phyloP scores from a whole-genome alignment of 2,329 filamentous ascomycete species.

The Sordariomycetes sp. region DNA sequence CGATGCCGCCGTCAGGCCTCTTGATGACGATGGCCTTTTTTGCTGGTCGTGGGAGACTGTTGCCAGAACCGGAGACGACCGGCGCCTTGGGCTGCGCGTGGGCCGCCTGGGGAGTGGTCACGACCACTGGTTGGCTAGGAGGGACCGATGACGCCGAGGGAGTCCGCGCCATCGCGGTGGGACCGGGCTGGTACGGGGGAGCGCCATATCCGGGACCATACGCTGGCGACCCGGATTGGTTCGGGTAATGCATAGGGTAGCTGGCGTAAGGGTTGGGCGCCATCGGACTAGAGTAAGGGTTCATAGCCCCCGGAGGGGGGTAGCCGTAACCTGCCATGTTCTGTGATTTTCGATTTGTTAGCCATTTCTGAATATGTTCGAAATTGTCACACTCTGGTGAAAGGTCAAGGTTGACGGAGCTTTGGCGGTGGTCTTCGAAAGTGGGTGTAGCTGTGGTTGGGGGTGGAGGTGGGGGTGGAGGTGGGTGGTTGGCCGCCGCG shows the following conservation, averaged over 20 bases:
- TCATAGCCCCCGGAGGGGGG: constrained; percentile 25
- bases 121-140: constrained; percentile 39
- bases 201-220: constrained; percentile 32
- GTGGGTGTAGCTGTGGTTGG: constrained; percentile 6
- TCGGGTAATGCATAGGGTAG: constrained; percentile 31
- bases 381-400: constrained; percentile 58
- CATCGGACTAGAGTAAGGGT: constrained; percentile 23
- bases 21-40: constrained; percentile 70
- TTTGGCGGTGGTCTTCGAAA: constrained; percentile 10
- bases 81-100: constrained; percentile 2
- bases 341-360: constrained; percentile 55
- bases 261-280: constrained; percentile 26
- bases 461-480: too few relatives aligned
- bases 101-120: constrained; percentile 26
- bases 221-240: constrained; percentile 32
- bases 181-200: constrained; percentile 26
- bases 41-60: constrained; percentile 32
- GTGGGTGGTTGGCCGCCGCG: neutral
- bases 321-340: constrained; percentile 28
- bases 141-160: constrained; percentile 50
- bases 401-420: constrained; percentile 34
- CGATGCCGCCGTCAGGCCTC: constrained; percentile 63
- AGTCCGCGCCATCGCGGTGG: constrained; percentile 70
- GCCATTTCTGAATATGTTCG: constrained; percentile 63
- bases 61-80: constrained; percentile 38